These are phyloP conservation scores for Eustoma russellianum DNA, from an alignment of 257 asterid genomes.

Conservation along the genomic window DNA sequence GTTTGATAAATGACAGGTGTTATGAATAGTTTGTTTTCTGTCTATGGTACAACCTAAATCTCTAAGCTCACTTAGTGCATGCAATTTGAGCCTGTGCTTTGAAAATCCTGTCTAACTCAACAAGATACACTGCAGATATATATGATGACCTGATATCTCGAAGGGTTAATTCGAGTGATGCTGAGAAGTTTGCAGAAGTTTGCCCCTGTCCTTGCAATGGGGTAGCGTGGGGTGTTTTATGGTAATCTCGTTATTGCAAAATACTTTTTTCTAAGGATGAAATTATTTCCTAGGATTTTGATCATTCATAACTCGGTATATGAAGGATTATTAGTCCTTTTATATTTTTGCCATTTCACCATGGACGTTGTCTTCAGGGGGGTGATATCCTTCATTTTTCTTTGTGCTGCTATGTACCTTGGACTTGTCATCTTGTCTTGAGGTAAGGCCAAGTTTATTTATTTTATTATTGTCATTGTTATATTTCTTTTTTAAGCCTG, in stretches of 20 bases:
- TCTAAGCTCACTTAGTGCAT: background rate
- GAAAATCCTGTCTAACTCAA: slow-evolving; percentile 6
- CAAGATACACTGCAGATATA: slow-evolving; percentile 55
- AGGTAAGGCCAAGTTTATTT: slow-evolving; percentile 26
- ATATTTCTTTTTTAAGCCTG: no score
- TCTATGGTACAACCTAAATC: slow-evolving; percentile 49
- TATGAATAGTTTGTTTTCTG: slow-evolving; percentile 95
- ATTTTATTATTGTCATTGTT: background rate
- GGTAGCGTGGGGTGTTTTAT: slow-evolving; percentile 84
- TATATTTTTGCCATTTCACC: background rate
- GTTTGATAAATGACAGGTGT: slow-evolving; percentile 51
- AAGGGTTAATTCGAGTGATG: slow-evolving; percentile 89
- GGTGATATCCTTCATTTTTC: slow-evolving; percentile 70
- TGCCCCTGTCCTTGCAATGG: slow-evolving; percentile 98
- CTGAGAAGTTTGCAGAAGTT: slow-evolving; percentile 96
- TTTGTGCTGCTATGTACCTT: slow-evolving; percentile 71
- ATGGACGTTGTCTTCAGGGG: slow-evolving; percentile 52
- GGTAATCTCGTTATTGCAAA: slow-evolving; percentile 42
- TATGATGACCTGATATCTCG: slow-evolving; percentile 93
- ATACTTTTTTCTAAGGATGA: no score
- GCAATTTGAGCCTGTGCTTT: slow-evolving; percentile 8
- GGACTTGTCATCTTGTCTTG: slow-evolving; percentile 89
- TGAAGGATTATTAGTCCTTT: background rate
- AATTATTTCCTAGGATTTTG: no score
- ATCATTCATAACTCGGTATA: no score